A percentile compares a stretch with the other conserved stretches of the same genome.
Evolutionary conservation across 257 asterid species (phyloP).

Genomic region (Penstemon newberryi): DNA sequence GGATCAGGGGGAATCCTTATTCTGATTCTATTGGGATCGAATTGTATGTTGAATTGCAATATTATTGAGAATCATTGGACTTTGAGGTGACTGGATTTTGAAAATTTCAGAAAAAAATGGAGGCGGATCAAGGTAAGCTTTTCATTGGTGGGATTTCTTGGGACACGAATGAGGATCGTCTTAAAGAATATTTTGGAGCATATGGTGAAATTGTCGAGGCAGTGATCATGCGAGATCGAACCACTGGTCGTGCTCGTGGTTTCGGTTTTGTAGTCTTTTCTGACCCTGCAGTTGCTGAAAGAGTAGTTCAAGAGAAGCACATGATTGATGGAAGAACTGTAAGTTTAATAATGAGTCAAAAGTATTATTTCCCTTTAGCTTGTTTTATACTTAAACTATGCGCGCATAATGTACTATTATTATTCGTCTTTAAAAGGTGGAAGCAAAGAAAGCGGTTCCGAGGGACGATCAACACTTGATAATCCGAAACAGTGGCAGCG

Average conservation of each 20-base stretch:
- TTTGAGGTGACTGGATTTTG: slow-evolving; percentile 21
- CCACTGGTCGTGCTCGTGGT: slow-evolving; percentile 86
- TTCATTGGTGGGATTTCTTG: slow-evolving; percentile 94
- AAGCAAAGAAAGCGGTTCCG: slow-evolving; percentile 90
- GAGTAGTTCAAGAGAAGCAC: slow-evolving; percentile 81
- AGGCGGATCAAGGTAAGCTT: slow-evolving; percentile 78
- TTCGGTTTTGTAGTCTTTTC: slow-evolving; percentile 79
- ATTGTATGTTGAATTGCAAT: slow-evolving; percentile 18
- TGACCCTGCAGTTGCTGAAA: slow-evolving; percentile 70
- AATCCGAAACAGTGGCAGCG: slow-evolving; percentile 56
- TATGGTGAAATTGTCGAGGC: slow-evolving; percentile 82
- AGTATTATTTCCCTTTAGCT: neutral
- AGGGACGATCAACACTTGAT: slow-evolving; percentile 68
- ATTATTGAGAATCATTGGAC: slow-evolving; percentile 4
- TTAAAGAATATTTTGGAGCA: slow-evolving; percentile 62
- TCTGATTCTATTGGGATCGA: slow-evolving; percentile 14
- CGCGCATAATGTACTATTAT: slow-evolving; percentile 9
- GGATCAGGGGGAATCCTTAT: slow-evolving; percentile 19
- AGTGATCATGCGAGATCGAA: slow-evolving; percentile 84
- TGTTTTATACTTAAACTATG: neutral
- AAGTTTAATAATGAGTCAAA: slow-evolving; percentile 33
- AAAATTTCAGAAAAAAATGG: slow-evolving; percentile 59
- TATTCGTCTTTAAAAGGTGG: slow-evolving; percentile 51
- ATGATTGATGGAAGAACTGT: slow-evolving; percentile 75
- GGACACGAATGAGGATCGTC: slow-evolving; percentile 89